Percentiles rank a stretch among this genome's conserved stretches.
Conservation (phyloP, 176 grass and related monocot species). For the Eremochloa ophiuroides region DNA sequence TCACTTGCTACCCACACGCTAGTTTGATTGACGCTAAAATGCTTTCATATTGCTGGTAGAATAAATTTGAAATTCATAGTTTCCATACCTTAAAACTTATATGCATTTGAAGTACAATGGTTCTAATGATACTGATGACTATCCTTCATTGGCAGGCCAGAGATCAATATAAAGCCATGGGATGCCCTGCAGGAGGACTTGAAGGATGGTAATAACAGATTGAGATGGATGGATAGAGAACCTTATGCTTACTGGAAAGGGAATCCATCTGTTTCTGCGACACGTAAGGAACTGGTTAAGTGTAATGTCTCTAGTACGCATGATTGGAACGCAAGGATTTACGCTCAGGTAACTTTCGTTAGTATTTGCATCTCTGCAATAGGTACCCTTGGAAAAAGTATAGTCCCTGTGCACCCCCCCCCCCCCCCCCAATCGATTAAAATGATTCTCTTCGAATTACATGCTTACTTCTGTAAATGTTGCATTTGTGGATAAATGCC, state of each 20-base stretch:
- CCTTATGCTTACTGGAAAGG: slow-evolving; percentile 98
- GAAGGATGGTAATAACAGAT: slow-evolving; percentile 43
- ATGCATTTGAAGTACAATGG: slow-evolving; percentile 4
- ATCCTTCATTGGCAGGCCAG: slow-evolving; percentile 47
- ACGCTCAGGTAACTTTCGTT: slow-evolving; percentile 43
- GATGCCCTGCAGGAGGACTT: slow-evolving; percentile 45
- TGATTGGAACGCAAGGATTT: slow-evolving; percentile 88
- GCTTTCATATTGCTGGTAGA: background rate
- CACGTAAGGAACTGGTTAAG: slow-evolving; percentile 56
- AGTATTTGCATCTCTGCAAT: background rate
- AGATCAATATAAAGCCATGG: slow-evolving; percentile 96
- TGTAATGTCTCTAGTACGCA: slow-evolving; percentile 65
- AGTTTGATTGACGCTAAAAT: background rate
- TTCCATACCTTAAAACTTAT: background rate
- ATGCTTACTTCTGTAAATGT: background rate
- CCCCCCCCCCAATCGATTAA: no score
- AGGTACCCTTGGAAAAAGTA: slow-evolving; percentile 5
- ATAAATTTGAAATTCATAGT: background rate
- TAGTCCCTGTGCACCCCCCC: background rate
- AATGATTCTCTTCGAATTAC: background rate
- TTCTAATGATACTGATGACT: background rate
- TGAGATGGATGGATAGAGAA: slow-evolving; percentile 58
- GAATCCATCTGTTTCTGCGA: slow-evolving; percentile 58
- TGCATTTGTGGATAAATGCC: background rate
- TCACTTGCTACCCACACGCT: background rate